Evolutionary conservation across 1,139 yeast genomes (phyloP).

Genomic region (Taphrina confusa): DNA sequence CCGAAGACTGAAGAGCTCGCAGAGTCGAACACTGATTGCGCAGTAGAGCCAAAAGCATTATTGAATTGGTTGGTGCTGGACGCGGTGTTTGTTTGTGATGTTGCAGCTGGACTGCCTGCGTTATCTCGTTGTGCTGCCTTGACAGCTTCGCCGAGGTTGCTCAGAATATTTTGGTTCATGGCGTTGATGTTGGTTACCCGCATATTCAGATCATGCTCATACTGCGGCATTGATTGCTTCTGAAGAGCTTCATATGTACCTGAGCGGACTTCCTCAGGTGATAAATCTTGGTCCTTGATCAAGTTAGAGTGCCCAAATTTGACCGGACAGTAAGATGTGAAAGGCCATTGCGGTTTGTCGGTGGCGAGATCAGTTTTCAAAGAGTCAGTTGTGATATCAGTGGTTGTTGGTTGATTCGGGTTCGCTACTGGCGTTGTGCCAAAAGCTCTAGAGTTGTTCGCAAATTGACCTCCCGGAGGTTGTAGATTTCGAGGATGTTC

Average conservation of each 20-base stretch:
- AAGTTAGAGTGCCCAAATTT: slow-evolving; percentile 19
- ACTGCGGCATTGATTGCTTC: not conserved
- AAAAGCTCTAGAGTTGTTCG: not conserved
- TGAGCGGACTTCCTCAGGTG: slow-evolving; percentile 30
- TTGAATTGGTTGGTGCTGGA: not conserved
- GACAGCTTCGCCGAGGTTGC: slow-evolving; percentile 7
- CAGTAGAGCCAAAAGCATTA: not conserved
- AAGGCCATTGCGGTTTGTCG: slow-evolving; percentile 32
- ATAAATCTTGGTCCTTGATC: slow-evolving; percentile 31
- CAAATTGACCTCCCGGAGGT: not conserved
- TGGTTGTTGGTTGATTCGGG: not conserved
- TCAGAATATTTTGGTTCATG: slow-evolving; percentile 2
- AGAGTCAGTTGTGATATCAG: not conserved
- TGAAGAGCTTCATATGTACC: slow-evolving; percentile 20
- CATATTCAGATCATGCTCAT: not conserved
- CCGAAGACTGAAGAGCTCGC: not conserved
- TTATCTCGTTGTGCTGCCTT: not conserved
- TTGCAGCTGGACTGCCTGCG: not conserved
- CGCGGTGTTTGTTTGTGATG: not conserved
- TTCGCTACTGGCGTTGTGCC: not conserved
- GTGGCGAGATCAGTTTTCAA: slow-evolving; percentile 16
- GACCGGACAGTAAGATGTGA: slow-evolving; percentile 31
- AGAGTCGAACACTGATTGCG: too few relatives aligned
- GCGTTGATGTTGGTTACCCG: not conserved
- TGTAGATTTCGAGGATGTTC: slow-evolving; percentile 23